Percentiles rank a stretch among this genome's conserved stretches.
phyloP scores from a whole-genome alignment of 2,329 filamentous ascomycete genomes.

The Colletotrichum zoysiae region DNA sequence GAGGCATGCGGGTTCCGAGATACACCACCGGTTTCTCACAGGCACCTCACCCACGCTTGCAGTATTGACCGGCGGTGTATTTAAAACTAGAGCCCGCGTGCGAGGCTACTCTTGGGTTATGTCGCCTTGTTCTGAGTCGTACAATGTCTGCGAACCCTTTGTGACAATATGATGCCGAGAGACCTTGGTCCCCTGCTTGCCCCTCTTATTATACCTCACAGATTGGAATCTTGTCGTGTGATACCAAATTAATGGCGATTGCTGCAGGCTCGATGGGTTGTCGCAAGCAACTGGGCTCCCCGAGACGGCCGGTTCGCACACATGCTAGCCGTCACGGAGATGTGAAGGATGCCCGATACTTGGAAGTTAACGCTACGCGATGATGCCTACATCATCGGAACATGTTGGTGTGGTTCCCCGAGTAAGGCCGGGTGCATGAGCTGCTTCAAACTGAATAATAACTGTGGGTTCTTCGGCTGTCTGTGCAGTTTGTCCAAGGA shows the following conservation, averaged over 20 bases:
- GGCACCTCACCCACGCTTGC: too few relatives aligned
- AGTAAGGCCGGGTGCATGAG: conserved; percentile 1
- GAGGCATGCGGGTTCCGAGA: too few relatives aligned
- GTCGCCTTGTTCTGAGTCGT: not conserved
- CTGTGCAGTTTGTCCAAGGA: conserved; percentile 3
- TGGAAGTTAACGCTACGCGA: not conserved
- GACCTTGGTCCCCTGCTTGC: not conserved
- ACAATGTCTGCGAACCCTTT: conserved; percentile 10
- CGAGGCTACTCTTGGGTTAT: not conserved
- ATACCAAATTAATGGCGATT: not conserved
- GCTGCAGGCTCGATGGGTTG: not conserved
- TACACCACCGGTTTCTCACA: too few relatives aligned
- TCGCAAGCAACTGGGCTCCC: not conserved
- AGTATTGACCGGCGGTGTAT: too few relatives aligned
- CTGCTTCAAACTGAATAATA: conserved; percentile 14
- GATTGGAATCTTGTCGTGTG: not conserved
- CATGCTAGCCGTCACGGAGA: conserved; percentile 13
- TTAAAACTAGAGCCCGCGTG: too few relatives aligned
- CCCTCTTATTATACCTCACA: conserved; percentile 16
- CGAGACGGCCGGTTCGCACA: not conserved
- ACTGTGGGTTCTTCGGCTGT: conserved; percentile 17
- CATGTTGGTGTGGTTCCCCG: conserved; percentile 27
- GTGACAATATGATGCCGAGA: not conserved
- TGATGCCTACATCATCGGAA: not conserved
- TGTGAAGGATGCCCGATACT: not conserved